A percentile compares a stretch with the other conserved stretches of the same genome.
phyloP scores from a whole-genome alignment of 768 basidiomycete genomes.

The Mycena leptocephala region DNA sequence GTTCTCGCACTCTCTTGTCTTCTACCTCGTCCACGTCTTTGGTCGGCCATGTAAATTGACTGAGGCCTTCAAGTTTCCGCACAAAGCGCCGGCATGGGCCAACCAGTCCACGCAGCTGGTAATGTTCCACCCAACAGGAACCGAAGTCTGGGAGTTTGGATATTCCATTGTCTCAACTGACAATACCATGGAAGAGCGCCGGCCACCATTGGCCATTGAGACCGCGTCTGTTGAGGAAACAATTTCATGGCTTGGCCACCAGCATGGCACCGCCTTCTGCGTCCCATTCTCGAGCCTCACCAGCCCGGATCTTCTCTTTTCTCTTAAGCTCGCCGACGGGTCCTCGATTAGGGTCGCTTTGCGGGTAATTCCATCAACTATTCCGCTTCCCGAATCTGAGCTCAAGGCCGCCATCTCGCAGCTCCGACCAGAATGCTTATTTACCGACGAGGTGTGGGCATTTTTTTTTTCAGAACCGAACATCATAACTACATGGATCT shows the following conservation, averaged over 20 bases:
- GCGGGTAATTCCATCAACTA: neutral
- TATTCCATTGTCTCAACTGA: neutral
- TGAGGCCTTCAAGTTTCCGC: slow-evolving; percentile 8
- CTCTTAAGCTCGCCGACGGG: slow-evolving; percentile 6
- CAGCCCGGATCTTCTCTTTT: slow-evolving; percentile 1
- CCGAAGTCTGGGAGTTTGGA: too few relatives aligned
- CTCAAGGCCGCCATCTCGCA: neutral
- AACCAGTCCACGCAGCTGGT: slow-evolving; percentile 6
- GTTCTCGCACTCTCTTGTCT: neutral
- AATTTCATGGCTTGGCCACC: slow-evolving; percentile 7
- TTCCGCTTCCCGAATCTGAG: neutral
- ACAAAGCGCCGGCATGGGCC: slow-evolving; percentile 8
- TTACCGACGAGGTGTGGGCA: neutral
- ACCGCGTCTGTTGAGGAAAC: neutral
- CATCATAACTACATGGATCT: neutral
- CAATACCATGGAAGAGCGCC: neutral
- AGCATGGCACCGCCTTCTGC: slow-evolving; percentile 11
- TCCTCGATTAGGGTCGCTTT: slow-evolving; percentile 7
- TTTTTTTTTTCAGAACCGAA: neutral
- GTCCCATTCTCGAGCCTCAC: neutral
- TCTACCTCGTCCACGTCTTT: neutral
- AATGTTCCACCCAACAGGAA: neutral
- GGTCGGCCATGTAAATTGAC: neutral
- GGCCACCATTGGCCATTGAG: neutral
- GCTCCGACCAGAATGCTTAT: neutral